Conservation (phyloP, 306 rosid species). For the Pterocarpus santalinus region DNA sequence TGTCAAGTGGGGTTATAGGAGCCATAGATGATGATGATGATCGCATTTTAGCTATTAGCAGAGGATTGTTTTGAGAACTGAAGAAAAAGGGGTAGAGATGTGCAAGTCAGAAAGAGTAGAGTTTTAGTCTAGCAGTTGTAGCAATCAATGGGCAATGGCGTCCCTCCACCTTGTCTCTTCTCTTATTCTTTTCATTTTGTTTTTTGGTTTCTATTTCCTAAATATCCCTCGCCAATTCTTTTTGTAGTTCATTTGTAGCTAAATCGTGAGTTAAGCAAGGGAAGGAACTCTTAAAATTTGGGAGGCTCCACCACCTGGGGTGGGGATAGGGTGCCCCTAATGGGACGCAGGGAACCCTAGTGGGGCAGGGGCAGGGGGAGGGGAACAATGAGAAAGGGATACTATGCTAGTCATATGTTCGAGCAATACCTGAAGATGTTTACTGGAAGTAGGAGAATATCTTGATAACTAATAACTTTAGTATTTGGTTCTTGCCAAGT, state of each 20-base stretch:
- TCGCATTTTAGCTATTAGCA: slow-evolving; percentile 67
- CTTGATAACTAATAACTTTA: too few relatives aligned
- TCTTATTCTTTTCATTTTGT: slow-evolving; percentile 49
- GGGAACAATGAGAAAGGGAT: too few relatives aligned
- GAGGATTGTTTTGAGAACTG: slow-evolving; percentile 58
- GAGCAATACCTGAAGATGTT: too few relatives aligned
- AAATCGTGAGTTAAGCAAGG: slow-evolving; percentile 63
- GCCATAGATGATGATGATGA: slow-evolving; percentile 53
- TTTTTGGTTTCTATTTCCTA: slow-evolving; percentile 10
- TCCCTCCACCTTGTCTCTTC: slow-evolving; percentile 40
- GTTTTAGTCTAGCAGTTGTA: slow-evolving; percentile 57
- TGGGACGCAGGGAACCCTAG: too few relatives aligned
- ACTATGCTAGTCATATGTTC: too few relatives aligned
- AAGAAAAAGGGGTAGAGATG: slow-evolving; percentile 47
- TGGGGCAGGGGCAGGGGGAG: too few relatives aligned
- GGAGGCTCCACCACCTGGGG: too few relatives aligned
- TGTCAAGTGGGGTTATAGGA: slow-evolving; percentile 61
- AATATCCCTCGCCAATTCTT: slow-evolving; percentile 67
- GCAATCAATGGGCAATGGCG: slow-evolving; percentile 41
- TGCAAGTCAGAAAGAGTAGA: slow-evolving; percentile 63
- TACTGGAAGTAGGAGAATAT: too few relatives aligned
- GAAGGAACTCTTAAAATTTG: slow-evolving; percentile 51
- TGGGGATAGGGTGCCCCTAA: too few relatives aligned
- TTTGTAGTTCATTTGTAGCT: slow-evolving; percentile 83
- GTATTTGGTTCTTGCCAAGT: too few relatives aligned